Evolutionary conservation across 495 filamentous ascomycete genomes (phyloP).

Genomic region (Rusavskia elegans): DNA sequence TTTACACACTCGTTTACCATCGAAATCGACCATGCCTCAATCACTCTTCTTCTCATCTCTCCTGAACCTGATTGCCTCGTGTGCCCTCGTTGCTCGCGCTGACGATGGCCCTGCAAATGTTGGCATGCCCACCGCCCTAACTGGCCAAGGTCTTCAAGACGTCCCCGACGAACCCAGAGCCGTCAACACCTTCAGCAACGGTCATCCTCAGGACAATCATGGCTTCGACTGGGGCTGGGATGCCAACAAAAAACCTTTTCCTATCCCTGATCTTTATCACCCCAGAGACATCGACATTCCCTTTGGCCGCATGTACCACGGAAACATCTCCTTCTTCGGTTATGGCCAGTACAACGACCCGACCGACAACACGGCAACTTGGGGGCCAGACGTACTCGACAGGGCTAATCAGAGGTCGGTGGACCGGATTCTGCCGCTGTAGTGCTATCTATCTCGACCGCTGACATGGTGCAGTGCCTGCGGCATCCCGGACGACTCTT

Average conservation of each 20-base stretch:
- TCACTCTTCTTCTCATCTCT: no score
- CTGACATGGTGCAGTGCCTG: background rate
- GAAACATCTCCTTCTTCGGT: constrained; percentile 1
- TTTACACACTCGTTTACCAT: no score
- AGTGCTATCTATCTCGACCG: no score
- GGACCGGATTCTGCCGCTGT: no score
- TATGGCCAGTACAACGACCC: constrained; percentile 1
- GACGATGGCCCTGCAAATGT: constrained; percentile 2
- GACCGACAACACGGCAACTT: background rate
- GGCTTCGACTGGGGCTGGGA: background rate
- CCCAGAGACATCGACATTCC: constrained; percentile 2
- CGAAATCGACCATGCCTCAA: no score
- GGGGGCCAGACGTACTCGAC: background rate
- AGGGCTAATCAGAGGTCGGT: constrained; percentile 2
- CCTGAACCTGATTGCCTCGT: no score
- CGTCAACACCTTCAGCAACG: constrained; percentile 1
- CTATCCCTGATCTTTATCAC: constrained; percentile 1
- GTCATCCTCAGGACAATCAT: background rate
- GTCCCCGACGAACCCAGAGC: background rate
- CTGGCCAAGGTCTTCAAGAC: constrained; percentile 2
- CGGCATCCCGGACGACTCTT: constrained; percentile 4
- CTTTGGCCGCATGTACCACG: constrained; percentile 4
- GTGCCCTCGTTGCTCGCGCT: no score
- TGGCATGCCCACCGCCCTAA: background rate
- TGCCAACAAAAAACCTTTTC: background rate